These are phyloP conservation scores for Linum usitatissimum DNA, from an alignment of 345 rosid genomes.

Conservation along the genomic window DNA sequence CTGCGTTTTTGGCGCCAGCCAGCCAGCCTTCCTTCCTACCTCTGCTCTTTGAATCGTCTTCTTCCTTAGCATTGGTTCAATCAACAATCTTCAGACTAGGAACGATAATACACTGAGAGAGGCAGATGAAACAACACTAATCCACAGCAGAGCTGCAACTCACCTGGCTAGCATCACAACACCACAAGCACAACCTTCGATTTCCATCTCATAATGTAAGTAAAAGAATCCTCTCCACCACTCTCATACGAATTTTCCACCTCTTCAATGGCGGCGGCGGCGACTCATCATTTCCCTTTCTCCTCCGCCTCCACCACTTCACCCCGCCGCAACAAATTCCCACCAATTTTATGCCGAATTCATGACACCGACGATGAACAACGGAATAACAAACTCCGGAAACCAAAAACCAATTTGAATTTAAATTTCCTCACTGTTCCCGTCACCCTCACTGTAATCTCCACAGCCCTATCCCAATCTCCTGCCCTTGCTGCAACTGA, in stretches of 20 bases:
- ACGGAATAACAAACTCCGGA: constrained; percentile 11
- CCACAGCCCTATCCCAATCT: constrained; percentile 36
- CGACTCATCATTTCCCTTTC: constrained; percentile 1
- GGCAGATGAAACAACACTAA: no score
- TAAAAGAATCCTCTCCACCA: no score
- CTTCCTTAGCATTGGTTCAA: no score
- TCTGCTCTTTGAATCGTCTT: no score
- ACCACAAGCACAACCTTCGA: no score
- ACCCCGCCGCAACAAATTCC: constrained; percentile 12
- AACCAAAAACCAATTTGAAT: constrained; percentile 19
- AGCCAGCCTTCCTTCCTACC: no score
- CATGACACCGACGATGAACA: constrained; percentile 16
- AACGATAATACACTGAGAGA: no score
- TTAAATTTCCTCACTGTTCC: constrained; percentile 43
- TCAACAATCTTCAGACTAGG: no score
- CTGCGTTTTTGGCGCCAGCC: no score
- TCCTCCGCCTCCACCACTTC: constrained; percentile 7
- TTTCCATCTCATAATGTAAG: no score
- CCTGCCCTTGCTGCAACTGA: constrained; percentile 28
- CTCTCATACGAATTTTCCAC: neutral
- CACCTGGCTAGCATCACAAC: no score
- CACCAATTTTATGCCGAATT: constrained; percentile 29
- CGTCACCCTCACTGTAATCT: constrained; percentile 54
- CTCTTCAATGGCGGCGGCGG: constrained; percentile 10
- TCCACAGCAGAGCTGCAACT: no score